Percentiles rank a stretch among this genome's conserved stretches.
phyloP scores from a whole-genome alignment of 345 rosid genomes.

The Viola odorata region DNA sequence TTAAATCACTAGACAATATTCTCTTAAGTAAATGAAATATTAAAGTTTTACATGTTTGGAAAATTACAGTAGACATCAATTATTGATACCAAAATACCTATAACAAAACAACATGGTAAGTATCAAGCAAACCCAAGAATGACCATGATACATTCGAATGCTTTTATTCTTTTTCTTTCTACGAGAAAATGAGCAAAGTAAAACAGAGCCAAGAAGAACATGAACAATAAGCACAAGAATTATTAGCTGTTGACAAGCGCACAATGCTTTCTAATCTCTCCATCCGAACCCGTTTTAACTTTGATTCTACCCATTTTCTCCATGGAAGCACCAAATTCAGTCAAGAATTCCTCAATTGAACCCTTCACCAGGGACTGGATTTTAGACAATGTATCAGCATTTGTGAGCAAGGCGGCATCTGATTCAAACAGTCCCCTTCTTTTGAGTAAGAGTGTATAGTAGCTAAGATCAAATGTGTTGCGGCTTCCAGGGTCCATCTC shows the following conservation, averaged over 20 bases:
- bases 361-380: slow-evolving; percentile 45
- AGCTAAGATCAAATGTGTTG: slow-evolving; percentile 62
- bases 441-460: slow-evolving; percentile 41
- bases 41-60: too few relatives aligned
- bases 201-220: too few relatives aligned
- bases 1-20: too few relatives aligned
- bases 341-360: slow-evolving; percentile 34
- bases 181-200: too few relatives aligned
- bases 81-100: too few relatives aligned
- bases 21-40: too few relatives aligned
- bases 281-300: slow-evolving; percentile 56
- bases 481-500: slow-evolving; percentile 84
- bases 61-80: too few relatives aligned
- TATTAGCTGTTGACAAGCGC: slow-evolving; percentile 48
- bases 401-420: slow-evolving; percentile 54
- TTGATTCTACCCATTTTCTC: slow-evolving; percentile 63
- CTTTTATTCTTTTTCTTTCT: too few relatives aligned
- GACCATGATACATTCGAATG: too few relatives aligned
- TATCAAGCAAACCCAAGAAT: too few relatives aligned
- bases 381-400: slow-evolving; percentile 34
- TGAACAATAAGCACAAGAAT: neutral
- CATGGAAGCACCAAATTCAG: slow-evolving; percentile 56
- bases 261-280: slow-evolving; percentile 67
- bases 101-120: too few relatives aligned
- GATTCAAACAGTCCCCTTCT: slow-evolving; percentile 71